Evolutionary conservation across 2,329 filamentous ascomycete genomes (phyloP).

Genomic region (Arthrinium puccinioides): DNA sequence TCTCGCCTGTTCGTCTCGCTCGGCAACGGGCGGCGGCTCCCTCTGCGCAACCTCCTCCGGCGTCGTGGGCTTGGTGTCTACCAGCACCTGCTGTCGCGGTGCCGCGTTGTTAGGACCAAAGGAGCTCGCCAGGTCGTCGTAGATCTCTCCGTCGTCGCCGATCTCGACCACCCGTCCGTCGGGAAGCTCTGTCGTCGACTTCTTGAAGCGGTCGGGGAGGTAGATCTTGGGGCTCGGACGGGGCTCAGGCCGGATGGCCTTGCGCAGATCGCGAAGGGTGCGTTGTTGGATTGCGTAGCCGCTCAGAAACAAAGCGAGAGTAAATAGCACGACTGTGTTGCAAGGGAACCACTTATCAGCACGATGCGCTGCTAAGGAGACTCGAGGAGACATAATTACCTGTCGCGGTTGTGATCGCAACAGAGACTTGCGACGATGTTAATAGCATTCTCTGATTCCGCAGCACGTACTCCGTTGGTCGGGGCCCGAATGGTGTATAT

Average conservation of each 20-base stretch:
- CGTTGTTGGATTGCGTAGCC: conserved; percentile 85
- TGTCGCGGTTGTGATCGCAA: conserved; percentile 56
- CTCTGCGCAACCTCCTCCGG: conserved; percentile 4
- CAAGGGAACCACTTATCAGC: background rate
- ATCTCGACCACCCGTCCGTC: conserved; percentile 37
- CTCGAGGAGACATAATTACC: conserved; percentile 35
- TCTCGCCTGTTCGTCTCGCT: conserved; percentile 5
- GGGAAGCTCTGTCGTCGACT: conserved; percentile 35
- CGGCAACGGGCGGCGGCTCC: conserved; percentile 5
- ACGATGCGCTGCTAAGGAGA: conserved; percentile 7
- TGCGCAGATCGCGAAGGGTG: conserved; percentile 70
- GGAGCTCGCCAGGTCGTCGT: no score
- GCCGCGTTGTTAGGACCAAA: no score
- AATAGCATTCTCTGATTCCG: conserved; percentile 41
- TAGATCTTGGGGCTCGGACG: conserved; percentile 39
- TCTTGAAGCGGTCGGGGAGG: conserved; percentile 42
- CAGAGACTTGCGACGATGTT: conserved; percentile 63
- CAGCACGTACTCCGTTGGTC: no score
- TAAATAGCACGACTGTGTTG: conserved; percentile 63
- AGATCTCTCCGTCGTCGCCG: conserved; percentile 23
- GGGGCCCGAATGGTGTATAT: no score
- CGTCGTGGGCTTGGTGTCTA: background rate
- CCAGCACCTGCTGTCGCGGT: background rate
- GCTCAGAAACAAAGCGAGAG: conserved; percentile 74
- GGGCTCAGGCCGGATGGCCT: conserved; percentile 53